Percentiles rank a stretch among this genome's conserved stretches.
Evolutionary conservation across 1,139 yeast genomes (phyloP).

Genomic region (Nakaseomyces glabratus): DNA sequence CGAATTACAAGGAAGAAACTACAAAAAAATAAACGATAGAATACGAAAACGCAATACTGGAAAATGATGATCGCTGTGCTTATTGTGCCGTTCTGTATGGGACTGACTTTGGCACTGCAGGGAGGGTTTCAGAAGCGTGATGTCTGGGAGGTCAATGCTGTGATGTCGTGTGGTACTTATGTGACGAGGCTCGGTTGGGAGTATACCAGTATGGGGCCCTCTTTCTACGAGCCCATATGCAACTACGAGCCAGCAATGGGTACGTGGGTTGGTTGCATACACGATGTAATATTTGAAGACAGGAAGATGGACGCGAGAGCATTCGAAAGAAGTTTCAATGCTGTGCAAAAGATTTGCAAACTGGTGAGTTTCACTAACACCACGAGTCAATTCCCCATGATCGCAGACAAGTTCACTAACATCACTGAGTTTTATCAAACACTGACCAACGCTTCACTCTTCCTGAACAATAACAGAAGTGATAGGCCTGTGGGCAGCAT

Average conservation of each 20-base stretch:
- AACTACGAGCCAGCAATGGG: constrained; percentile 7
- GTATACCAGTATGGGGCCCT: neutral
- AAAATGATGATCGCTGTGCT: too few species aligned
- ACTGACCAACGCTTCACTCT: constrained; percentile 7
- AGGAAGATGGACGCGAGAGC: constrained; percentile 1
- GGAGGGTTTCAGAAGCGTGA: constrained; percentile 6
- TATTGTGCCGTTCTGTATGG: too few species aligned
- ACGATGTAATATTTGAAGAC: constrained; percentile 6
- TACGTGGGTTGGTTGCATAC: constrained; percentile 8
- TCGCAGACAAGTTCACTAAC: too few species aligned
- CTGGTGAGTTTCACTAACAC: neutral
- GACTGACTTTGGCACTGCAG: too few species aligned
- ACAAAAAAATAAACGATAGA: too few species aligned
- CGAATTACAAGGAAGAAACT: too few species aligned
- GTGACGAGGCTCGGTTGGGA: constrained; percentile 3
- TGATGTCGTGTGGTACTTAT: constrained; percentile 8
- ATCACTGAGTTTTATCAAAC: constrained; percentile 4
- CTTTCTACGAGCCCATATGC: constrained; percentile 7
- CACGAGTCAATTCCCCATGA: too few species aligned
- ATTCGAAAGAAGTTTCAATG: constrained; percentile 4
- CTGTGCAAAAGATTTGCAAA: constrained; percentile 1
- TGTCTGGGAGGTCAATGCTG: constrained; percentile 6
- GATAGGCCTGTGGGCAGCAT: neutral
- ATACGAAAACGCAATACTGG: too few species aligned
- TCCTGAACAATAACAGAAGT: neutral